phyloP scores from a whole-genome alignment of 495 filamentous ascomycete species.

The Niebla homalea region DNA sequence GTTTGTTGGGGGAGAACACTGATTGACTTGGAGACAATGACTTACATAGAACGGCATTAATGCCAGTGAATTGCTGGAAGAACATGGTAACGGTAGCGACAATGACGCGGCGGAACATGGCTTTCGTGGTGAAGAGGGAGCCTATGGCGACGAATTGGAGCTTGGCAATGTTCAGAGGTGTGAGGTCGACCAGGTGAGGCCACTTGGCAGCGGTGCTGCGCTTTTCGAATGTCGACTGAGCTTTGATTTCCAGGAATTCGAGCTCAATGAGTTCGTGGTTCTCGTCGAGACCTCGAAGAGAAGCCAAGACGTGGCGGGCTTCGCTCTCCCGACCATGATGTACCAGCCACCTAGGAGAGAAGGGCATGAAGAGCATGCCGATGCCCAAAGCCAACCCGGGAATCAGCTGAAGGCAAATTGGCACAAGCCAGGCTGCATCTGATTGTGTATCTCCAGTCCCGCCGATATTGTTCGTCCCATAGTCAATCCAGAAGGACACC shows the following conservation, averaged over 20 bases:
- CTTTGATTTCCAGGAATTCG: constrained; percentile 74
- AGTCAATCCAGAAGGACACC: constrained; percentile 53
- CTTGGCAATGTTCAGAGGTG: constrained; percentile 47
- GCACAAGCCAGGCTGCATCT: constrained; percentile 57
- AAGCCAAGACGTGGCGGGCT: constrained; percentile 45
- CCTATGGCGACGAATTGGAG: constrained; percentile 61
- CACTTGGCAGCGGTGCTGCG: constrained; percentile 57
- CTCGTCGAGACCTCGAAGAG: constrained; percentile 43
- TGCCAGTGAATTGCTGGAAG: constrained; percentile 41
- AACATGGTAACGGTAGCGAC: constrained; percentile 41
- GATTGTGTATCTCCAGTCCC: constrained; percentile 47
- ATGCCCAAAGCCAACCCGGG: constrained; percentile 37
- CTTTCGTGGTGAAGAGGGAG: constrained; percentile 54
- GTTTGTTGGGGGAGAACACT: constrained; percentile 31
- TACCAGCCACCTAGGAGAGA: constrained; percentile 49
- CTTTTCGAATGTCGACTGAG: constrained; percentile 68
- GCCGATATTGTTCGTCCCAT: constrained; percentile 61
- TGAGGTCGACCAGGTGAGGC: constrained; percentile 49
- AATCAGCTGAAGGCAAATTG: constrained; percentile 46
- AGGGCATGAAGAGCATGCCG: constrained; percentile 35
- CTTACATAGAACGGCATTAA: neutral
- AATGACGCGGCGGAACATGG: constrained; percentile 65
- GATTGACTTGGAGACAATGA: constrained; percentile 63
- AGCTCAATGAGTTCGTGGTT: constrained; percentile 56
- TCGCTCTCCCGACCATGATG: constrained; percentile 32